A percentile compares a stretch with the other conserved stretches of the same genome.
Conservation (phyloP, 495 filamentous ascomycete species). For the Lophium mytilinum region DNA sequence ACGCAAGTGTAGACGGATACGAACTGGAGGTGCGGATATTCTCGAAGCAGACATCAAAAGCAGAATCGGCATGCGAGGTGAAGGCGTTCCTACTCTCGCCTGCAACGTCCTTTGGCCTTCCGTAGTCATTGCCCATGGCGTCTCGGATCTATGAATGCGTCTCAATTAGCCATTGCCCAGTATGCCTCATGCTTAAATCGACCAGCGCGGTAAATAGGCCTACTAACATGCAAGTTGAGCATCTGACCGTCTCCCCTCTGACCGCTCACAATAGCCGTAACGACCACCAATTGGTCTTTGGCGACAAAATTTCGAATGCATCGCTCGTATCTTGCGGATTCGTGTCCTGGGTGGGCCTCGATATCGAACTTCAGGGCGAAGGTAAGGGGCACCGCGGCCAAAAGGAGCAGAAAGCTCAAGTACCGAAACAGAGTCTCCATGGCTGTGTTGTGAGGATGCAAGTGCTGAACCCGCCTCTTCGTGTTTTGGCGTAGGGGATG, state of each 20-base stretch:
- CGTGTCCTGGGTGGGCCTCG: conserved; percentile 54
- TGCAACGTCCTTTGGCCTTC: conserved; percentile 77
- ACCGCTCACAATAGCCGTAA: conserved; percentile 85
- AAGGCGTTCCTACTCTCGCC: conserved; percentile 92
- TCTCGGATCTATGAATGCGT: conserved; percentile 69
- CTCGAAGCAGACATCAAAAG: conserved; percentile 97
- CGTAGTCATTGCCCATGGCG: conserved; percentile 91
- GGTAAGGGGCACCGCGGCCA: conserved; percentile 44
- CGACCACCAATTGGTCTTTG: conserved; percentile 91
- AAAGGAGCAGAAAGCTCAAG: conserved; percentile 16
- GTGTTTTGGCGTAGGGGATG: neutral
- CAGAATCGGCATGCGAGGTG: conserved; percentile 86
- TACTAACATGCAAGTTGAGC: conserved; percentile 90
- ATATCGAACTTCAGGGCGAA: conserved; percentile 92
- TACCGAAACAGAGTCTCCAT: conserved; percentile 20
- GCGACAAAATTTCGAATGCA: conserved; percentile 96
- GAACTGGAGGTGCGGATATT: conserved; percentile 68
- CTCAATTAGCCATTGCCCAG: conserved; percentile 3
- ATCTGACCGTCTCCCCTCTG: conserved; percentile 83
- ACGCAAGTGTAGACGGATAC: conserved; percentile 10
- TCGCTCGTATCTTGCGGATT: conserved; percentile 56
- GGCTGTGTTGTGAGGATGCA: neutral
- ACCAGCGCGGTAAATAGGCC: neutral
- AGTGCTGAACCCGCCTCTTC: neutral
- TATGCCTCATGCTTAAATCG: neutral